Evolutionary conservation across 148 eudicot genomes (phyloP), one percentile per base, ranked within the genome.

Genomic region (Hydrangea macrophylla): DNA sequence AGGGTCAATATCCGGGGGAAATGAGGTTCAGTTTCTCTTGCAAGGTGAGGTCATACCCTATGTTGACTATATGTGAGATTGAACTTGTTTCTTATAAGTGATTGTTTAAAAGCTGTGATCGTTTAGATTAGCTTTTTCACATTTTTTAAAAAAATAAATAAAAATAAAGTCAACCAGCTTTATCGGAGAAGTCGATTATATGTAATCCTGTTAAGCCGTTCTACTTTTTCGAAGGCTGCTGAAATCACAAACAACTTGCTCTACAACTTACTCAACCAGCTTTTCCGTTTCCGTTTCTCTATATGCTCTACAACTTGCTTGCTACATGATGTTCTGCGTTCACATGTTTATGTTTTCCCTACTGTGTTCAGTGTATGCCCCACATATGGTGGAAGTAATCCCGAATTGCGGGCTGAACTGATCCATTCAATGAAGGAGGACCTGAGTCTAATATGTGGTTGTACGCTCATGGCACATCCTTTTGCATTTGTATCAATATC

Each of bases 1-100:
- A 94, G 78, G 98, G 98, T 72, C 98, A 87, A 72, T 94, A 88
- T 80, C 98, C 97, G 22, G 98, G 98, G 67, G 96, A 94, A 55
- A 85, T 90, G 96, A 90, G 73, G 78, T 85, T 88, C 82, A 94
- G 97, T 73, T 94, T 86, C 78, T 90, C 98, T 59, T 83, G 92
- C 77, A 94, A 94, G 95, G 98, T 88, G 75, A 67, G 81, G 70
- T 64, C 18, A n/a, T n/a, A 11, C 17, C 64, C 42, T 25, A 32
- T 65, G 53, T 59, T 44, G 40, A 53, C 25, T 24, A 24, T 44
- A 9, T 25, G 33, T 9, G 10, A 40, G 15, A 20, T 32, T 62
- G 42, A 10, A 27, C 59, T 42, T 59, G 9, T 28, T 44, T 28
- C 32, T 69, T 9, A 9, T 24, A 87, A 76, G 97, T 97, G 65